Evolutionary conservation across 306 rosid genomes (phyloP).

Genomic region (Trifolium subterraneum): DNA sequence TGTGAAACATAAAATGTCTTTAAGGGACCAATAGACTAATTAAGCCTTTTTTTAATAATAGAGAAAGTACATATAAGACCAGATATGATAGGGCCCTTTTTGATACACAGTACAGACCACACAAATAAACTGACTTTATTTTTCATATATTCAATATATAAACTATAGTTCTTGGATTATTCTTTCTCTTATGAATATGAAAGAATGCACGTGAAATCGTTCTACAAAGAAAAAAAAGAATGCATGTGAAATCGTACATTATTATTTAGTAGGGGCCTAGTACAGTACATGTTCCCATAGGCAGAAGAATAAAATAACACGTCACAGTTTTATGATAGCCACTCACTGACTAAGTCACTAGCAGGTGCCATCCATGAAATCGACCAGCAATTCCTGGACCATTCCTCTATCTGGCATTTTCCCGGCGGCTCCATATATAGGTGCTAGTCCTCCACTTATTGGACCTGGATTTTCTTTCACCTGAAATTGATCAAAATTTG

Average conservation of each 20-base stretch:
- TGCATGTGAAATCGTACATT: neutral
- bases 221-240: neutral
- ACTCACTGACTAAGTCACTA: conserved; percentile 34
- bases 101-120: neutral
- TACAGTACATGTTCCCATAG: conserved; percentile 25
- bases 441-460: conserved; percentile 88
- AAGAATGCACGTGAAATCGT: neutral
- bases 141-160: neutral
- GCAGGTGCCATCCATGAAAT: conserved; percentile 91
- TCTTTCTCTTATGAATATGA: neutral
- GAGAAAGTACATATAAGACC: too few species aligned
- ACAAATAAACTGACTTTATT: too few species aligned
- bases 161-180: too few species aligned
- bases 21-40: too few species aligned
- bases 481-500: conserved; percentile 46
- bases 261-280: conserved; percentile 5
- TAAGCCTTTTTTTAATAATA: too few species aligned
- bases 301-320: conserved; percentile 34
- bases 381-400: conserved; percentile 83
- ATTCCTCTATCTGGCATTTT: conserved; percentile 91
- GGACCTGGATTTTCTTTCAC: conserved; percentile 94
- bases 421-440: conserved; percentile 97
- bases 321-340: conserved; percentile 14
- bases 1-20: too few species aligned
- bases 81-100: neutral